Evolutionary conservation across 805 yeast species (phyloP).

Genomic region (Metschnikowia lochheadii): DNA sequence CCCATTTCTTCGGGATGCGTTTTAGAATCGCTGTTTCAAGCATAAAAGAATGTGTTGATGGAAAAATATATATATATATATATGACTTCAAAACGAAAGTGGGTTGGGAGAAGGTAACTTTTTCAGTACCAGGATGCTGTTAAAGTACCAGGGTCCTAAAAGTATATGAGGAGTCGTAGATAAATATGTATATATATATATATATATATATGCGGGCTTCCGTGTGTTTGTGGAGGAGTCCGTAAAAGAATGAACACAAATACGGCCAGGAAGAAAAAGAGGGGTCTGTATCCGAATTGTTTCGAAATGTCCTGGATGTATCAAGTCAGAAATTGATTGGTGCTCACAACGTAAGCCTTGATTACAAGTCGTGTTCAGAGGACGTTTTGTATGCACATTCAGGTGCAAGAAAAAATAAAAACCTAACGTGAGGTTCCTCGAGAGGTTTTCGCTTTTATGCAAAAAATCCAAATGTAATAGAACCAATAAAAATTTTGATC

Average conservation of each 20-base stretch:
- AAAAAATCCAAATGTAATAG: not conserved
- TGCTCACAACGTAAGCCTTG: not conserved
- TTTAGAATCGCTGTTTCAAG: not conserved
- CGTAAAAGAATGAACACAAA: not conserved
- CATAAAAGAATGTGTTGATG: not conserved
- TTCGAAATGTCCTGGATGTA: not conserved
- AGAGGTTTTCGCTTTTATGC: not conserved
- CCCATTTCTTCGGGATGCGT: not conserved
- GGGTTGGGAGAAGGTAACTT: no score
- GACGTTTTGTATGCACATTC: not conserved
- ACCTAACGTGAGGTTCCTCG: not conserved
- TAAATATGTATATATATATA: no score
- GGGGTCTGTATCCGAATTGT: not conserved
- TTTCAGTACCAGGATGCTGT: no score
- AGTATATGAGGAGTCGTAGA: no score
- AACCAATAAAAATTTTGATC: no score
- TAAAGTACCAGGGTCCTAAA: no score
- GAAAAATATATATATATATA: no score
- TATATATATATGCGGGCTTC: no score
- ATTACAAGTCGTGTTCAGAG: not conserved
- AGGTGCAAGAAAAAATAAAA: not conserved
- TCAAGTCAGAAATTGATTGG: not conserved
- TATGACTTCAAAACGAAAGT: no score
- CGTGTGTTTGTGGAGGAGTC: not conserved
- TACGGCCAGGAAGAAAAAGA: no score